Evolutionary conservation across 352 stramenopile species (phyloP).

Genomic region (Phytophthora podocarpi): DNA sequence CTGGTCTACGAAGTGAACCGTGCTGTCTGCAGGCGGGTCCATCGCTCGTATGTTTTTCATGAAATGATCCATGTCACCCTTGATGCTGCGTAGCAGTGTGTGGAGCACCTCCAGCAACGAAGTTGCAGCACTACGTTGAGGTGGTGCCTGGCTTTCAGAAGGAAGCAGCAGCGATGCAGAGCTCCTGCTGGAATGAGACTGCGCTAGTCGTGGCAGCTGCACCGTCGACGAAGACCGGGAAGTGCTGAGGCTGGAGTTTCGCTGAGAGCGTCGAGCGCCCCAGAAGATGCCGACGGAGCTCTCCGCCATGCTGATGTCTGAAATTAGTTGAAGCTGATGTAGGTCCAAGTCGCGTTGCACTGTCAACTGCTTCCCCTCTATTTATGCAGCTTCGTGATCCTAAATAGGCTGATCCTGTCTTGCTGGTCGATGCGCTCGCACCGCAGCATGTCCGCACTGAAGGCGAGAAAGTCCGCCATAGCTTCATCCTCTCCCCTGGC

Average conservation of each 20-base stretch:
- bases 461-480: conserved; percentile 70
- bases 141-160: background rate
- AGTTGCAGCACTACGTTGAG: conserved; percentile 16
- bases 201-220: conserved; percentile 9
- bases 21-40: conserved; percentile 29
- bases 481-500: conserved; percentile 74
- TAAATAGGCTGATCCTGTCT: conserved; percentile 54
- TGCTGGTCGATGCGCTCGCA: conserved; percentile 48
- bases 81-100: conserved; percentile 52
- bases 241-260: background rate
- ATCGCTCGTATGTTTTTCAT: conserved; percentile 32
- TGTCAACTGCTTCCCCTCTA: conserved; percentile 12
- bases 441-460: conserved; percentile 44
- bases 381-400: conserved; percentile 46
- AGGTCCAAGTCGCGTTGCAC: too few species aligned
- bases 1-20: conserved; percentile 10
- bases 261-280: conserved; percentile 8
- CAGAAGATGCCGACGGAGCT: conserved; percentile 42
- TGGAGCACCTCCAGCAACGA: conserved; percentile 55
- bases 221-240: background rate
- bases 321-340: background rate
- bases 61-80: conserved; percentile 41
- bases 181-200: conserved; percentile 1
- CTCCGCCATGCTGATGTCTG: too few species aligned
- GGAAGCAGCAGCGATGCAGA: background rate